These are phyloP conservation scores for Lasiodiplodia sp. DNA, from an alignment of 2,329 filamentous ascomycete genomes.

Conservation along the genomic window DNA sequence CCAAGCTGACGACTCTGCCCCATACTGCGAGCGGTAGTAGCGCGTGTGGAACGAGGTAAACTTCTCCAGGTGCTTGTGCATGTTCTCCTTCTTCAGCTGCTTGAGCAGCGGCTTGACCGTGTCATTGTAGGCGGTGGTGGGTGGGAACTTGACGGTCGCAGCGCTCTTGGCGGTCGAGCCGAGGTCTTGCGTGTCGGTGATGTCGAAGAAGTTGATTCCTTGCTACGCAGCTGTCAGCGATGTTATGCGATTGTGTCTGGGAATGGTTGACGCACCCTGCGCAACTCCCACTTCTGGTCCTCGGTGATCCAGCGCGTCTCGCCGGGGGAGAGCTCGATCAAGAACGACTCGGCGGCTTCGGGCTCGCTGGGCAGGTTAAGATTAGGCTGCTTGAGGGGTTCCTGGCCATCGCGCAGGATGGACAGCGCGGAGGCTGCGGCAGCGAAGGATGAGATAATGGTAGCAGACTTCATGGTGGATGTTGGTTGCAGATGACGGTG, in stretches of 20 bases:
- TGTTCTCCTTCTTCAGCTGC: constrained; percentile 75
- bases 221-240: constrained; percentile 62
- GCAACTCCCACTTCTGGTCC: constrained; percentile 92
- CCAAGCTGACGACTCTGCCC: constrained; percentile 87
- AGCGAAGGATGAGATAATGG: constrained; percentile 25
- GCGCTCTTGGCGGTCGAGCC: constrained; percentile 53
- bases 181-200: constrained; percentile 76
- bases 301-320: constrained; percentile 88
- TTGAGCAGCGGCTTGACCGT: constrained; percentile 72
- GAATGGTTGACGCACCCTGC: constrained; percentile 68
- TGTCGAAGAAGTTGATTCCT: constrained; percentile 91
- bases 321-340: constrained; percentile 86
- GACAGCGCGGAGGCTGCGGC: constrained; percentile 29
- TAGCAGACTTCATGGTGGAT: constrained; percentile 28
- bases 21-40: constrained; percentile 81
- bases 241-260: background rate
- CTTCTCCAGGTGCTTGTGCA: constrained; percentile 78
- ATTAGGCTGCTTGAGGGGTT: constrained; percentile 19
- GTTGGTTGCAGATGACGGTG: background rate
- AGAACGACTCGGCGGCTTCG: constrained; percentile 56
- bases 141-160: constrained; percentile 68
- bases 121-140: constrained; percentile 69
- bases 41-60: constrained; percentile 82
- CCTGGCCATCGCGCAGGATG: constrained; percentile 27
- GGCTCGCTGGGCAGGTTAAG: background rate